Percentiles rank a stretch among this genome's conserved stretches.
Conservation (phyloP, 305 asterid genomes). For the Fraxinus velutina region DNA sequence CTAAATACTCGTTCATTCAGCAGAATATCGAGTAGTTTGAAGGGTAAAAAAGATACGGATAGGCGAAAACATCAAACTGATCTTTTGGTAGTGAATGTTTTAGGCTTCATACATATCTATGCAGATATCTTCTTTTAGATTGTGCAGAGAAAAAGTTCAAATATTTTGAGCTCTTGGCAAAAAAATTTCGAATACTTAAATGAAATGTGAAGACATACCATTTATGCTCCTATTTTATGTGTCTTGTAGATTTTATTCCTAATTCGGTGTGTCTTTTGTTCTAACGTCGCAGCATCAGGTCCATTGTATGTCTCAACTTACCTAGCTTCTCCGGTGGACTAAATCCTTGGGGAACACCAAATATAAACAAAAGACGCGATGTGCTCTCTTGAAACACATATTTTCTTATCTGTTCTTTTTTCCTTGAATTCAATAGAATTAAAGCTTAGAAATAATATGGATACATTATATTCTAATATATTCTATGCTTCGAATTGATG, state of each 20-base stretch:
- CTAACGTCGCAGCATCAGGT: conserved; percentile 56
- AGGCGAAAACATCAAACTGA: background rate
- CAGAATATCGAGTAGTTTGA: background rate
- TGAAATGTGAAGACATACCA: background rate
- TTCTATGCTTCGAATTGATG: conserved; percentile 17
- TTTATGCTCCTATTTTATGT: background rate
- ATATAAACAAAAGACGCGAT: conserved; percentile 37
- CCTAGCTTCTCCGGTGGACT: conserved; percentile 97
- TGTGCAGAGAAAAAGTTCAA: background rate
- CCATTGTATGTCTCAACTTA: conserved; percentile 74
- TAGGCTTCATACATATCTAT: background rate
- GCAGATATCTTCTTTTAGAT: background rate
- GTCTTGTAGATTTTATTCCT: conserved; percentile 4
- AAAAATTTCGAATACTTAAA: background rate
- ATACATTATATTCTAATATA: background rate
- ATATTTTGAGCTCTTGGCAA: background rate
- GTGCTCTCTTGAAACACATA: conserved; percentile 20
- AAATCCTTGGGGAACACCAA: conserved; percentile 94
- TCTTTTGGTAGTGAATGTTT: background rate
- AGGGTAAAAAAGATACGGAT: background rate
- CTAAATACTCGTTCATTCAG: background rate
- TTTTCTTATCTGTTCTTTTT: background rate
- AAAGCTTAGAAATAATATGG: background rate
- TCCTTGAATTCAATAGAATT: background rate
- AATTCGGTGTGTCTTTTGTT: background rate